A percentile compares a stretch with the other conserved stretches of the same genome.
Evolutionary conservation across 352 stramenopile species (phyloP).

Genomic region (Phytophthora tentaculata): DNA sequence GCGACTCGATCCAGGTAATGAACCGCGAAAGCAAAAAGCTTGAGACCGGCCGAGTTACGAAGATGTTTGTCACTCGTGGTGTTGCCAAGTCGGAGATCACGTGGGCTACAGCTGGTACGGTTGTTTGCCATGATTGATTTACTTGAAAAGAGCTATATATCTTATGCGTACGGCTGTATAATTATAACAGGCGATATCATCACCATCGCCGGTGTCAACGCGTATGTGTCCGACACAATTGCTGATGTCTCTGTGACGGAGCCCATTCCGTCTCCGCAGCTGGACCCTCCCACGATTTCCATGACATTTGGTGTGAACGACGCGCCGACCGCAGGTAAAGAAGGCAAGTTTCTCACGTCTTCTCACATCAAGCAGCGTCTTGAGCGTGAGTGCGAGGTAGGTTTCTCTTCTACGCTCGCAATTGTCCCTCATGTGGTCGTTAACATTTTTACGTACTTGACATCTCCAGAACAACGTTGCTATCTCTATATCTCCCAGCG

Average conservation of each 20-base stretch:
- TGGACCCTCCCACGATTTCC: slow-evolving; percentile 97
- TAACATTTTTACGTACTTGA: no score
- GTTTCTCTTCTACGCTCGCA: background rate
- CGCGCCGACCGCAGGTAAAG: slow-evolving; percentile 94
- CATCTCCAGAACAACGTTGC: slow-evolving; percentile 96
- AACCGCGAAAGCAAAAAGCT: slow-evolving; percentile 86
- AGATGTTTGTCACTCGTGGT: slow-evolving; percentile 88
- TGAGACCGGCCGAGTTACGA: slow-evolving; percentile 82
- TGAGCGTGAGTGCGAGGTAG: slow-evolving; percentile 91
- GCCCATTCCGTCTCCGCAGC: slow-evolving; percentile 93
- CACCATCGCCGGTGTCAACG: slow-evolving; percentile 95
- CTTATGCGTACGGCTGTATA: slow-evolving; percentile 3
- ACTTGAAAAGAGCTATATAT: background rate
- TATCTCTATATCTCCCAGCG: slow-evolving; percentile 90
- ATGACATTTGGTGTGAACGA: slow-evolving; percentile 99
- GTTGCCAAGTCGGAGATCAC: slow-evolving; percentile 86
- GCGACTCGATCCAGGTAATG: slow-evolving; percentile 92
- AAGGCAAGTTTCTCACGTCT: slow-evolving; percentile 98
- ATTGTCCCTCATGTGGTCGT: background rate
- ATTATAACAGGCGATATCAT: slow-evolving; percentile 94
- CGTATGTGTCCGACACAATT: slow-evolving; percentile 91
- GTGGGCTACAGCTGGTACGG: slow-evolving; percentile 80
- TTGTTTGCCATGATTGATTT: background rate
- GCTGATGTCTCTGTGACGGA: slow-evolving; percentile 70
- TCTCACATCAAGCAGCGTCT: slow-evolving; percentile 95